Conservation (phyloP, 1,284 basidiomycete genomes). For the Megacollybia platyphylla region DNA sequence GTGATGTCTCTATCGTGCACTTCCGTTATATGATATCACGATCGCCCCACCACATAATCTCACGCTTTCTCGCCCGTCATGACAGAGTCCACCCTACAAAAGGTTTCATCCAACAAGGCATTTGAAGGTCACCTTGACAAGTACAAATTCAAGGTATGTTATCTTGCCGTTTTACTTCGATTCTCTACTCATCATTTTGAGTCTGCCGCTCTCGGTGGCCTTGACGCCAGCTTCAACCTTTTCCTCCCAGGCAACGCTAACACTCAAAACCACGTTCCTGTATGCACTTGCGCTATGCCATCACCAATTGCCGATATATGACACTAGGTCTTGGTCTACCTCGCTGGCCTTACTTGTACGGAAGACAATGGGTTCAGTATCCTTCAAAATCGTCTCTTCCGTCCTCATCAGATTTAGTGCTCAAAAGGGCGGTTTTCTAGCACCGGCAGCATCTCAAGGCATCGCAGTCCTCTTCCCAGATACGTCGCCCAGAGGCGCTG, state of each 20-base stretch:
- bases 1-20: too few relatives aligned
- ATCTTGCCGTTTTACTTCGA: conserved; percentile 1
- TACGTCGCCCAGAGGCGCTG: conserved; percentile 88
- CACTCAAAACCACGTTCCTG: conserved; percentile 46
- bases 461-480: conserved; percentile 95
- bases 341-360: conserved; percentile 90
- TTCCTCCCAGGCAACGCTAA: conserved; percentile 66
- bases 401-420: conserved; percentile 36
- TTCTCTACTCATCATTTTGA: conserved; percentile 10
- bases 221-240: conserved; percentile 80
- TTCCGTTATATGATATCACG: not conserved
- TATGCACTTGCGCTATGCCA: too few relatives aligned
- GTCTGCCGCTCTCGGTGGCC: conserved; percentile 67
- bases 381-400: conserved; percentile 1
- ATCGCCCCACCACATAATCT: not conserved
- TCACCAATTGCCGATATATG: too few relatives aligned
- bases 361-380: conserved; percentile 80
- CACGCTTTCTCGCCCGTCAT: conserved; percentile 3
- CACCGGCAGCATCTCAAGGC: conserved; percentile 68
- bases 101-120: conserved; percentile 66
- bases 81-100: conserved; percentile 29
- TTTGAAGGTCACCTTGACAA: conserved; percentile 75
- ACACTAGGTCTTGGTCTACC: conserved; percentile 60
- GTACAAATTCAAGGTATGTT: conserved; percentile 71
- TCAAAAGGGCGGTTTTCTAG: conserved; percentile 81